These are phyloP conservation scores for Fistulifera pelliculosa DNA, from an alignment of 108 stramenopile genomes.

Conservation along the genomic window DNA sequence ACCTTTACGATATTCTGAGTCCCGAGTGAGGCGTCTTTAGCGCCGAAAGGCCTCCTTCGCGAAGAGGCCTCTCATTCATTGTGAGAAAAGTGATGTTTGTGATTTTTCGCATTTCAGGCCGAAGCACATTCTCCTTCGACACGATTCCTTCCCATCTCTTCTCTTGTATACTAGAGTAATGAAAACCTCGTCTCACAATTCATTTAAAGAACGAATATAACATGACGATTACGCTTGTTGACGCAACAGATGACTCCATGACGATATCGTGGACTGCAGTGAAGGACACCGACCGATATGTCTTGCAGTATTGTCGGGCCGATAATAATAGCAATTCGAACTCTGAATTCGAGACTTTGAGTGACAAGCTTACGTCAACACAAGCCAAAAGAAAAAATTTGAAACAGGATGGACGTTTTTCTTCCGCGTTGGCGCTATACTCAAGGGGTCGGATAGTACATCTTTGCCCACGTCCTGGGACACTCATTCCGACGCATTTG, in stretches of 20 bases:
- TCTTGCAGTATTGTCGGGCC: conserved; percentile 46
- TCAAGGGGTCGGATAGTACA: too few relatives aligned
- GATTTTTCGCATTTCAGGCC: too few relatives aligned
- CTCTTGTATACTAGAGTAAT: too few relatives aligned
- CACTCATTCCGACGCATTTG: conserved; percentile 25
- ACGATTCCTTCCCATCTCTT: too few relatives aligned
- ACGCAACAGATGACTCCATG: conserved; percentile 53
- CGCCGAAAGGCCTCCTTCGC: too few relatives aligned
- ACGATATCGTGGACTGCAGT: conserved; percentile 60
- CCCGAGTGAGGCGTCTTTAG: too few relatives aligned
- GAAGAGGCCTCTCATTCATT: too few relatives aligned
- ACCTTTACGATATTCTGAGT: too few relatives aligned
- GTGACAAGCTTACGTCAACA: conserved; percentile 37
- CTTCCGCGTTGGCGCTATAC: too few relatives aligned
- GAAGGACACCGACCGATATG: conserved; percentile 26
- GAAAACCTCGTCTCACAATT: too few relatives aligned
- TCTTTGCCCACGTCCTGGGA: conserved; percentile 12
- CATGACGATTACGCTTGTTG: conserved; percentile 36
- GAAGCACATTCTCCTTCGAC: too few relatives aligned
- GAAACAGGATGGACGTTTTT: conserved; percentile 12
- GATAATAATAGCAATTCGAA: conserved; percentile 30
- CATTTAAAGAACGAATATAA: neutral
- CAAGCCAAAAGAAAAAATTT: conserved; percentile 64
- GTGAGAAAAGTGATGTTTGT: too few relatives aligned
- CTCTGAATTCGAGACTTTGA: conserved; percentile 40